These are phyloP conservation scores for Tausonia pullulans DNA, from an alignment of 1,284 basidiomycete genomes.

Conservation along the genomic window DNA sequence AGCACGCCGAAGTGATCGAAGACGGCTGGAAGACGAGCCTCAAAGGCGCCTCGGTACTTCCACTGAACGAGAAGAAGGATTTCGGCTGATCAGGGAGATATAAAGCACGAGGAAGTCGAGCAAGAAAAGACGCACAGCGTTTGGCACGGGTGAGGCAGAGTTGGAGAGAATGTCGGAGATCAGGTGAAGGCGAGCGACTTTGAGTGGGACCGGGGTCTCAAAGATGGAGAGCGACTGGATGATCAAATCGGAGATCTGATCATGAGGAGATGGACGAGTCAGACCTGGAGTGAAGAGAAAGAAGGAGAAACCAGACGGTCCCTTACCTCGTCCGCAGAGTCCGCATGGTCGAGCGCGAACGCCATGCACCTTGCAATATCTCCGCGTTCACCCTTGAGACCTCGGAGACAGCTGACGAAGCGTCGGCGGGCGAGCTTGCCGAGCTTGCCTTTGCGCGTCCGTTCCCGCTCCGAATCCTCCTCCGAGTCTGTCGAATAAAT, in stretches of 20 bases:
- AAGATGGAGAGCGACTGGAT: constrained; percentile 71
- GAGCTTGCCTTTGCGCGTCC: constrained; percentile 54
- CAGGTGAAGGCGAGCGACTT: constrained; percentile 85
- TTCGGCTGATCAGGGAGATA: background rate
- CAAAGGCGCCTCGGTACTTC: constrained; percentile 88
- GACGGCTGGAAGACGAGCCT: constrained; percentile 69
- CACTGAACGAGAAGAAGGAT: constrained; percentile 39
- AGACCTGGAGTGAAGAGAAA: background rate
- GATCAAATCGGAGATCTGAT: constrained; percentile 72
- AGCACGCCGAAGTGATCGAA: constrained; percentile 90
- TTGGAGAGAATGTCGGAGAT: constrained; percentile 98
- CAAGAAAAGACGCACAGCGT: constrained; percentile 41
- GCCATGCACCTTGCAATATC: constrained; percentile 91
- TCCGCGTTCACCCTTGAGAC: constrained; percentile 70
- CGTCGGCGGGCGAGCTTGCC: constrained; percentile 65
- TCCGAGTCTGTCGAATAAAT: constrained; percentile 90
- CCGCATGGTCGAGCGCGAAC: constrained; percentile 88
- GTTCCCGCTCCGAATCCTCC: constrained; percentile 82
- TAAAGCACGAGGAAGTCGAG: constrained; percentile 12
- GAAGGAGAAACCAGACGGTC: background rate
- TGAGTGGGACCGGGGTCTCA: constrained; percentile 83
- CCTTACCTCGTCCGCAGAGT: constrained; percentile 75
- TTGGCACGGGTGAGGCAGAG: constrained; percentile 72
- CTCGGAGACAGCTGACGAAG: constrained; percentile 81
- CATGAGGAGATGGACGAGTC: background rate